phyloP scores from a whole-genome alignment of 345 rosid species.

The Gynandropsis gynandra region DNA sequence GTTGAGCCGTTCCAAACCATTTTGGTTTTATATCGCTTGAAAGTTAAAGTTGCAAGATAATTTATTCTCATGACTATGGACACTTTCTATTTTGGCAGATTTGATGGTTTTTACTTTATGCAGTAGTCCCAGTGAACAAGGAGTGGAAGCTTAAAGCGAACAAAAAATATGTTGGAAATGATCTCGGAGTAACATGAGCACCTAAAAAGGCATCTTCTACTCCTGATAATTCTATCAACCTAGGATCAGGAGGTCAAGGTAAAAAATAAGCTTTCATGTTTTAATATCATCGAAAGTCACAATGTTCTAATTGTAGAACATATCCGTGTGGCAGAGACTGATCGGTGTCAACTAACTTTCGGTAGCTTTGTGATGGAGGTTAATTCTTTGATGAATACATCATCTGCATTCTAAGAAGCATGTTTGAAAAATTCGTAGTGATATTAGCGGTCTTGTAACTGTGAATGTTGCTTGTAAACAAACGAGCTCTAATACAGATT shows the following conservation, averaged over 20 bases:
- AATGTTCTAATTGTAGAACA: constrained; percentile 72
- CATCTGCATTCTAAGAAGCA: constrained; percentile 28
- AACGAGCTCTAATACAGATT: background rate
- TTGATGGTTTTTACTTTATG: too few relatives aligned
- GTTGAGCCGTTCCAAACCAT: too few relatives aligned
- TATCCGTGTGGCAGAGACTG: too few relatives aligned
- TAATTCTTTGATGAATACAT: constrained; percentile 34
- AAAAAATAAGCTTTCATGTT: constrained; percentile 40
- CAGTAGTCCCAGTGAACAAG: too few relatives aligned
- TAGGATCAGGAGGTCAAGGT: constrained; percentile 40
- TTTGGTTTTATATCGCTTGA: too few relatives aligned
- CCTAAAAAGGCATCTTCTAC: constrained; percentile 43
- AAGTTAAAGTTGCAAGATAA: too few relatives aligned
- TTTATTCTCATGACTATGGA: too few relatives aligned
- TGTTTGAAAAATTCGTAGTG: constrained; percentile 17
- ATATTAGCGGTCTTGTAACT: background rate
- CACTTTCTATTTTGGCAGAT: too few relatives aligned
- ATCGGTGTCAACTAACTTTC: constrained; percentile 56
- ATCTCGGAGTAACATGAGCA: constrained; percentile 52
- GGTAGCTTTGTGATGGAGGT: constrained; percentile 63
- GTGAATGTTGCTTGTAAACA: too few relatives aligned
- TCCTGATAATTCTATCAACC: constrained; percentile 35
- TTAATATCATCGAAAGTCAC: constrained; percentile 35
- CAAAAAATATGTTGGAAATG: constrained; percentile 36
- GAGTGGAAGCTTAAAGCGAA: constrained; percentile 79